Base-by-base conservation (phyloP, 345 rosid species). In the Salix koriyanagi region DNA sequence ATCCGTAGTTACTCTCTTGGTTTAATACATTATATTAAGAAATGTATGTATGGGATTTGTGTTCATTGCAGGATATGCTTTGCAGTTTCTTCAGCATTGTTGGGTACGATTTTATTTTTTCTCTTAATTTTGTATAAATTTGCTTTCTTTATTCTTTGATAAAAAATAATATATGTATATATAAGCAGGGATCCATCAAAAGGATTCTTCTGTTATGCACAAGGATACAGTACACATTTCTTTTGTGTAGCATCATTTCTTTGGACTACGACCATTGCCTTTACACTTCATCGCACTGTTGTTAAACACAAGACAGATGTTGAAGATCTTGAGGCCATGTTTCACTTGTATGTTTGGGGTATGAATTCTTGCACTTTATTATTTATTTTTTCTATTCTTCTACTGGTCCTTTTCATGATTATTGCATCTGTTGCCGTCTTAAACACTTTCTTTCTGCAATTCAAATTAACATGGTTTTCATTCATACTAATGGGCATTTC, bases 261-360 rank as follows among this genome's bases (percentile, higher is more conserved):
- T 56, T 95, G 99, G 99, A 95, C 99, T 26, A 95, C 97, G 4
- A 87, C 90, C 18, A 95, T 95, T 79, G 97, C 99, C 73, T 95
- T 95, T 81, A 93, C 99, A 32, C 99, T 95, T 79, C 97, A 95
- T 69, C 96, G 97, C 3, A 93, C 97, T 75, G 97, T 95, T 50
- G 97, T 93, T 46, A 83, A 82, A 79, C 99, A 95, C 88, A 93
- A 92, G 83, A 86, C 97, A 2, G 99, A 92, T 83, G 95, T 95
- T 16, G 97, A 95, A 89, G 99, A 95, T 87, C 84, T 95, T 74
- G 97, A 95, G 85, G 95, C 92, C 42, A 83, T 95, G 85, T 95
- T 95, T 86, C 99, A 95, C 85, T 80, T 95, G 79, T 92, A 92
- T 83, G 99, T 95, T 68, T 95, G 99, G 99, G 99, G 97, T 94